Base-by-base conservation (phyloP, 345 rosid genomes). In the Excoecaria cochinchinensis region DNA sequence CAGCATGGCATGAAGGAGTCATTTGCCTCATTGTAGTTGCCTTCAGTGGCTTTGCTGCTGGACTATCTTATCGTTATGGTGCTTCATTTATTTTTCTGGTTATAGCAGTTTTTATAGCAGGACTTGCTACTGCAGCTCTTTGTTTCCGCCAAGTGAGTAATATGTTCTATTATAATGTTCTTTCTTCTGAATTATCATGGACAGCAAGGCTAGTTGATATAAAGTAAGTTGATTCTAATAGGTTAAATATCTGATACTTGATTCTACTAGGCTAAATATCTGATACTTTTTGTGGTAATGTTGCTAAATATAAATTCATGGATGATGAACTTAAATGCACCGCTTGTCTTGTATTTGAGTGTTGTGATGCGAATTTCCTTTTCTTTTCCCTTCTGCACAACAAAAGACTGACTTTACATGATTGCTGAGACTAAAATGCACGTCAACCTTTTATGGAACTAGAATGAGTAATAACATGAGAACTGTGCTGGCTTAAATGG, bases 1-100 rank as follows among this genome's bases (percentile, higher is more conserved):
- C 97, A 65, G 78, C 84, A 61, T 85, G 92, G 93, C 77, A 71
- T 71, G 97, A 95, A 88, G 96, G 98, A 55, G 90, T 91, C 81
- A 52, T 83, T 80, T 89, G 87, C 89, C 92, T 93, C 70, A 15
- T 86, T 64, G 22, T 82, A 76, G 88, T 93, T 69, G 98, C 92
- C 71, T 82, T 77, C 78, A 85, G 97, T 81, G 97, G 99, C 78
- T 95, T 93, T 70, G 71, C 76, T 71, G 85, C 92, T 69, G 99
- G 99, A 63, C 65, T 85, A 61, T 74, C 59, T 75, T 93, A 89
- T 80, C 97, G 98, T 72, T 79, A 81, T 53, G 72, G 77, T 71
- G 90, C 85, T 80, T 85, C 96, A 50, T 59, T 81, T 71, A 62
- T 88, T 73, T 82, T 85, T 82, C 78, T 86, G 65, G 67, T 89